A percentile compares a stretch with the other conserved stretches of the same genome.
These are phyloP conservation scores for Rosa persica DNA, from an alignment of 306 rosid species.

Conservation along the genomic window DNA sequence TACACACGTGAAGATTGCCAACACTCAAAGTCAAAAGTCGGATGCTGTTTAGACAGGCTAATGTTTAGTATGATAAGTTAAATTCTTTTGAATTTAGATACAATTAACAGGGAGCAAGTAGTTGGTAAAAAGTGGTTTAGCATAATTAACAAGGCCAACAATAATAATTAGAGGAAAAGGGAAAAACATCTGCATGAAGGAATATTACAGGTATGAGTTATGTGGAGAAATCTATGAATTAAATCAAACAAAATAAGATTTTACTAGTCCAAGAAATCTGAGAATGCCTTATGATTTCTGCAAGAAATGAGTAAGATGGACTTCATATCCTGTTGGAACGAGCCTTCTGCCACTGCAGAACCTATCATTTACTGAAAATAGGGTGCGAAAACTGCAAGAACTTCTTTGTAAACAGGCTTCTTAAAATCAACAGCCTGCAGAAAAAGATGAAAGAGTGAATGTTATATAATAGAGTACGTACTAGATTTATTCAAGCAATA, in stretches of 20 bases:
- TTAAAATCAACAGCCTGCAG: constrained; percentile 83
- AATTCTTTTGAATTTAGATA: background rate
- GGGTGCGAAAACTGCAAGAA: constrained; percentile 57
- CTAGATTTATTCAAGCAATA: background rate
- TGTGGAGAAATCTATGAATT: background rate
- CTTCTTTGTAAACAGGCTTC: constrained; percentile 91
- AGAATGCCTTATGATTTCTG: background rate
- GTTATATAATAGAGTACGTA: background rate
- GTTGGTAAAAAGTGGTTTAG: background rate
- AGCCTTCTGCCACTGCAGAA: background rate
- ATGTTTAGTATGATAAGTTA: background rate
- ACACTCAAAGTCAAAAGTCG: constrained; percentile 49
- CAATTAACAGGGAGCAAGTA: background rate
- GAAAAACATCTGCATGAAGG: background rate
- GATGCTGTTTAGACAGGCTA: constrained; percentile 32
- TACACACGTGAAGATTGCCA: constrained; percentile 63
- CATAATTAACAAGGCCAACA: background rate
- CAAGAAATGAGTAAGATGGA: background rate
- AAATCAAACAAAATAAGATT: background rate
- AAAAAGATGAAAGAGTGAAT: constrained; percentile 8
- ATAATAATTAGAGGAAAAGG: background rate
- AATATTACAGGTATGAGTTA: background rate
- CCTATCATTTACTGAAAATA: constrained; percentile 41
- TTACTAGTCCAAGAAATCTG: background rate
- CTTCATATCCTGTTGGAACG: background rate